A percentile compares a stretch with the other conserved stretches of the same genome.
Conservation (phyloP, 768 basidiomycete genomes). For the Rhodotorula babjevae region DNA sequence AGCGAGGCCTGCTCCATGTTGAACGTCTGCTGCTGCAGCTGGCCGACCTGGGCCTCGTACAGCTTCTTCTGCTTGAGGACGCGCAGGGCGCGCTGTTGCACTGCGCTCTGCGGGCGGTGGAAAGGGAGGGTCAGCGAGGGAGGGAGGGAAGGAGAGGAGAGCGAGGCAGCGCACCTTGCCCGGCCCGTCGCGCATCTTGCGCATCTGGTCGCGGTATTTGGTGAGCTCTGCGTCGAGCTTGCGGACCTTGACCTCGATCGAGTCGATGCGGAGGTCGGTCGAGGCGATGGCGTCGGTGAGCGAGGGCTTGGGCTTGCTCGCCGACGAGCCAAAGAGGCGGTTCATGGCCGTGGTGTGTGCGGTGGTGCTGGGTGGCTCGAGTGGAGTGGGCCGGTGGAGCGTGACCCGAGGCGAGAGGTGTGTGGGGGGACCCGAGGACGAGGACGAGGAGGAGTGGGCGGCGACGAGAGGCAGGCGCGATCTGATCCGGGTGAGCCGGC, state of each 20-base stretch:
- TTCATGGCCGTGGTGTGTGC: slow-evolving; percentile 40
- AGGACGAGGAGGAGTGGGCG: too few species aligned
- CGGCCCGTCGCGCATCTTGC: slow-evolving; percentile 83
- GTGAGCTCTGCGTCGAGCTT: slow-evolving; percentile 90
- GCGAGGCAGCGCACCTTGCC: slow-evolving; percentile 65
- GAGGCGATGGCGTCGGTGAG: slow-evolving; percentile 90
- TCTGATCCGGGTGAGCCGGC: too few species aligned
- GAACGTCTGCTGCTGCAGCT: slow-evolving; percentile 89
- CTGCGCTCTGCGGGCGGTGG: slow-evolving; percentile 61
- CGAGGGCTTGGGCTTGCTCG: slow-evolving; percentile 68
- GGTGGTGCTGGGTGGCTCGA: too few species aligned
- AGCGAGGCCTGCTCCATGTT: slow-evolving; percentile 97
- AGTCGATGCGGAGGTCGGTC: slow-evolving; percentile 40
- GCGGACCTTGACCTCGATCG: slow-evolving; percentile 83
- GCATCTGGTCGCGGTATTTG: slow-evolving; percentile 93
- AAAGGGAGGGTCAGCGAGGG: background rate
- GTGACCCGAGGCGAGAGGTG: too few species aligned
- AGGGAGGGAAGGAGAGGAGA: too few species aligned
- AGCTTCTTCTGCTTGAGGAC: slow-evolving; percentile 91
- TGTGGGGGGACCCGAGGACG: too few species aligned
- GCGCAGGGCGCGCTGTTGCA: slow-evolving; percentile 87
- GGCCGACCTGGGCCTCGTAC: slow-evolving; percentile 83
- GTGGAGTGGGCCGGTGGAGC: too few species aligned
- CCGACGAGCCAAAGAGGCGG: slow-evolving; percentile 46
- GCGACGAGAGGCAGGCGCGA: too few species aligned